Percentiles rank a stretch among this genome's conserved stretches.
Evolutionary conservation across 179 eudicot genomes (phyloP).

Genomic region (Actinidia arguta): DNA sequence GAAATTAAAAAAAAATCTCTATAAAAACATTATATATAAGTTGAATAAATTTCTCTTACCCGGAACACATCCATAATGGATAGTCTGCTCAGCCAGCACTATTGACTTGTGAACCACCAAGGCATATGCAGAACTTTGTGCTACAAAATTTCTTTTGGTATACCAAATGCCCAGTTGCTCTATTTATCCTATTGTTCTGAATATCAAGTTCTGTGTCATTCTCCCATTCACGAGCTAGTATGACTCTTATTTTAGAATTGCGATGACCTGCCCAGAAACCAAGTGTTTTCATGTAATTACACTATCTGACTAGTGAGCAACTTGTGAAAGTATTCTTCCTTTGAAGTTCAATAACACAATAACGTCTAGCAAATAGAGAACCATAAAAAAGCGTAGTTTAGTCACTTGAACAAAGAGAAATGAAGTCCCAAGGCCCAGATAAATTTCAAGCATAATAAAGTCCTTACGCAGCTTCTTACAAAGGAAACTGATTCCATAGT

Average conservation of each 20-base stretch:
- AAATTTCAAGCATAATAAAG: not conserved
- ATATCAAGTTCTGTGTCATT: constrained; percentile 91
- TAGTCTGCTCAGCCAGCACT: constrained; percentile 94
- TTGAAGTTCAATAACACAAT: not conserved
- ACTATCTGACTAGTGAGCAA: not conserved
- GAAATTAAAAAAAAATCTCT: not conserved
- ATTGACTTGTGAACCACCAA: constrained; percentile 98
- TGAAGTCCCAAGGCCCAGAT: not conserved
- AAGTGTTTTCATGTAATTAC: constrained; percentile 67
- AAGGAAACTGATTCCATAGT: not conserved
- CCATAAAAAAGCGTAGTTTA: not conserved
- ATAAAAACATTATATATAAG: too few species aligned
- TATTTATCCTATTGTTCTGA: constrained; percentile 73
- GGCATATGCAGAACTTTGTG: constrained; percentile 84
- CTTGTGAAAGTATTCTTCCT: not conserved
- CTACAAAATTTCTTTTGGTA: constrained; percentile 72
- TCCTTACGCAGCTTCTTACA: not conserved
- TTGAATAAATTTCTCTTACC: constrained; percentile 45
- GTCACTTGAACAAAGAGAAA: not conserved
- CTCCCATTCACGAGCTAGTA: constrained; percentile 77
- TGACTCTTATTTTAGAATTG: constrained; percentile 80
- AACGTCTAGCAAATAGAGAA: not conserved
- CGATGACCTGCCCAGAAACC: constrained; percentile 94
- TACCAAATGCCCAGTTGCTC: constrained; percentile 70
- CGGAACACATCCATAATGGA: constrained; percentile 97